Evolutionary conservation across 768 basidiomycete species (phyloP), one percentile per base, ranked within the genome.

Genomic region (Termitomyces sp.): DNA sequence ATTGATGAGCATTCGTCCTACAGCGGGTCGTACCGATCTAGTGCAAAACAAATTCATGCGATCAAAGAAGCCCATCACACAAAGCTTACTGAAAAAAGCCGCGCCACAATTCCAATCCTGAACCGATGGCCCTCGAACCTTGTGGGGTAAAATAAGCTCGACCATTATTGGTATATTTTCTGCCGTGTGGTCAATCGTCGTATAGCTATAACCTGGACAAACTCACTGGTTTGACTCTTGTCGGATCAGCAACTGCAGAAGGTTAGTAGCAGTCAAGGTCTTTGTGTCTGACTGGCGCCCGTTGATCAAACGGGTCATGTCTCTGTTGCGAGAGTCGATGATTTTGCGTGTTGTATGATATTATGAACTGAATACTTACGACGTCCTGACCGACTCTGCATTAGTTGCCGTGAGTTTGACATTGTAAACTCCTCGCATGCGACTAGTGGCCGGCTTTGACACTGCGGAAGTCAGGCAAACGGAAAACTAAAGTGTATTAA

Each of bases 11-110:
- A 82, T 75, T 9, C 70, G 57, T 0, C 70, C 72, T 0, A 71
- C 56, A 1, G 75, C 69, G 0, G 80, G 81, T 1, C 82, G 75
- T 39, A 83, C 79, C 45, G 78, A 80, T 46, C 57, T 55, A 13
- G 16, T 44, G 24, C 0, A n/a, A 40, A 8, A 10, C 27, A 4
- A 27, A 33, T 47, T 16, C 20, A 53, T 42, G 4, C 24, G 16
- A 24, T 4, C 4, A 14, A 13, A 24, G 37, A 39, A 4, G 32
- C 14, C 5, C 20, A 7, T 32, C 32, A 22, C 13, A 43, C 6
- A 10, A 33, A n/a, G 27, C 77, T 30, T 55, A 83, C 83, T 82
- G 81, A 55, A 76, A 83, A 43, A 73, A 81, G 0, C 83, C 83
- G 8, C 76, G 69, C 69, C 79, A 76, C 0, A 84, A 57, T 39